Base-by-base conservation (phyloP, 2,329 filamentous ascomycete species). In the Rutstroemia sydowiana region DNA sequence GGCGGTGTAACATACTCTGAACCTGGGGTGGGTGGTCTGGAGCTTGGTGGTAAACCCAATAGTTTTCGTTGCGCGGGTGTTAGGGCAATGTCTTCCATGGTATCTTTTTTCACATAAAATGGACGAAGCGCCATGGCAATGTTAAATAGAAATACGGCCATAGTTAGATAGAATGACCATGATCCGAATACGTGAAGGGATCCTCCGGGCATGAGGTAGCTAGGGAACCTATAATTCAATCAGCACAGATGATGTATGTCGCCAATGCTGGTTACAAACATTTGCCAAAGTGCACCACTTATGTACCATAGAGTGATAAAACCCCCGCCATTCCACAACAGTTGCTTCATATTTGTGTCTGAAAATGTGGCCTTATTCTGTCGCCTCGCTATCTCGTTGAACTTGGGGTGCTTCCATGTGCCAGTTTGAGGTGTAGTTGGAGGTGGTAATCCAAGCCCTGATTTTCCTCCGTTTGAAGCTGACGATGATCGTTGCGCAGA, bases 341-440 rank as follows among this genome's bases (percentile, higher is more conserved):
- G 81, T 48, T 76, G 79, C 55, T 75, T 78, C 45, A 93, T 71
- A 59, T 95, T 92, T 66, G 79, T 80, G 61, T 91, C 83, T 51
- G 84, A 82, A 67, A 97, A 95, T 44, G 77, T 87, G 13, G 83
- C 82, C 18, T 84, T 84, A 67, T 88, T 84, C 65, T 90, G 87
- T 47, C 93, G 83, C 57, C 79, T 79, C 14, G 87, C 82, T 66
- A 98, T 95, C 70, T 97, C 92, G 63, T 89, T 79, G 58, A 96
- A 77, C 57, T 85, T 83, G 31, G 93, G 93, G 68, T 98, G 93
- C 64, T 84, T 81, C 92, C 93, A 98, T 65, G 84, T 88, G 51
- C 92, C 91, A 6, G 88, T 63, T 8, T 48, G 45, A 14, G 51
- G 51, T 14, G 51, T 52, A 13, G 43, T 45, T 14, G 34, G 49